Evolutionary conservation across 1,284 basidiomycete genomes (phyloP).

Genomic region (Erythrobasidium hasegawianum): DNA sequence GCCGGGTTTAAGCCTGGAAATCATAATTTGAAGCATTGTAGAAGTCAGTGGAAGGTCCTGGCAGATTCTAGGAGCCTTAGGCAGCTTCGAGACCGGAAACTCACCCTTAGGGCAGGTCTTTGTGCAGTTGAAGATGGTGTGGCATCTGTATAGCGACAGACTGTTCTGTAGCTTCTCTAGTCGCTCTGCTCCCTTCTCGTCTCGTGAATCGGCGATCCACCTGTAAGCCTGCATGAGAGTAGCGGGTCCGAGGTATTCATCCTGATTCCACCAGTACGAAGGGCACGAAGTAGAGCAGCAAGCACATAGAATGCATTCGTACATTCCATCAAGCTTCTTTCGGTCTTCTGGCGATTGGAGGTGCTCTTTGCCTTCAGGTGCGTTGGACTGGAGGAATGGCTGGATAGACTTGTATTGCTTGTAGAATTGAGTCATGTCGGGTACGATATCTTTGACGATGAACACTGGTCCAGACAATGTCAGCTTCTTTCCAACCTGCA

Average conservation of each 20-base stretch:
- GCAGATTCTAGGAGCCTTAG: neutral
- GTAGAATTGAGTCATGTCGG: constrained; percentile 73
- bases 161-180: constrained; percentile 93
- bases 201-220: constrained; percentile 97
- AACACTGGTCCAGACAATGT: constrained; percentile 65
- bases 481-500: neutral
- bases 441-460: constrained; percentile 97
- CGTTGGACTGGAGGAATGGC: constrained; percentile 50
- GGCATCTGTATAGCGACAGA: constrained; percentile 74
- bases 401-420: constrained; percentile 99
- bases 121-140: constrained; percentile 70
- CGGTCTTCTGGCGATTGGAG: constrained; percentile 87
- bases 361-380: constrained; percentile 58
- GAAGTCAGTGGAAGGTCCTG: neutral
- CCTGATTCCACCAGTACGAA: constrained; percentile 98
- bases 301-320: constrained; percentile 82
- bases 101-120: constrained; percentile 41
- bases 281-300: constrained; percentile 97
- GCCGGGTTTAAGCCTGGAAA: constrained; percentile 94
- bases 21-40: constrained; percentile 74
- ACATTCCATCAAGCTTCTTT: constrained; percentile 93
- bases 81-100: neutral
- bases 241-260: constrained; percentile 95
- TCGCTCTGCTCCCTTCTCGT: constrained; percentile 72
- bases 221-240: constrained; percentile 77